Evolutionary conservation across 257 asterid species (phyloP), one percentile per base, ranked within the genome.

Genomic region (Solanum okadae): DNA sequence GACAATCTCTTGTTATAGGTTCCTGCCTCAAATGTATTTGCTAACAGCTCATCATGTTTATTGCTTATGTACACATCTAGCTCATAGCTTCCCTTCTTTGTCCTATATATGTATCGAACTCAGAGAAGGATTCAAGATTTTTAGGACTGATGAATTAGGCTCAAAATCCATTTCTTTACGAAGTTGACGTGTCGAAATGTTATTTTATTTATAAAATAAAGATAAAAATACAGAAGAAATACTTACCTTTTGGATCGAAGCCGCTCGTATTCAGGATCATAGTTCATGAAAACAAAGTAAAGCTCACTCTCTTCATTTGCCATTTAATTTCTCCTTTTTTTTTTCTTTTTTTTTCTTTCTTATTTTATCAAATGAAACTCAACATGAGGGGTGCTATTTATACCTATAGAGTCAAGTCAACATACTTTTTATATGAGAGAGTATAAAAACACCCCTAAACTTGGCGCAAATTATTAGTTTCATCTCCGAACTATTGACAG

Each of bases 251-350:
- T 91, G 40, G 97, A 93, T 61, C 93, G 95, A 72, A 96, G 98
- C 52, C 98, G 95, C 61, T 94, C 98, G 79, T 94, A 96, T 85
- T 96, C 95, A 4, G 98, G 93, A 90, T 96, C 98, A 67, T 93
- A 95, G 85, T 94, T 94, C 99, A 96, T 92, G 95, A 96, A 96
- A 61, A 96, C 98, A 35, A 94, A 96, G 86, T 96, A 90, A 15
- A 93, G 89, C 92, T 95, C 96, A 67, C 29, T 85, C n/a, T 67
- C 68, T 67, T 15, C 78, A 14, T 35, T 85, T 67, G 65, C 82
- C 88, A 85, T 85, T 37, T 23, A 23, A 16, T 38, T 7, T 10
- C 22, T 46, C 70, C 5, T 16, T 68, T 44, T 73, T 37, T 29
- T 29, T 44, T 16, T 68, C 35, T 73, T 37, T 29, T 29, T 44